Base-by-base conservation (phyloP, 306 rosid species). In the Rosa persica region DNA sequence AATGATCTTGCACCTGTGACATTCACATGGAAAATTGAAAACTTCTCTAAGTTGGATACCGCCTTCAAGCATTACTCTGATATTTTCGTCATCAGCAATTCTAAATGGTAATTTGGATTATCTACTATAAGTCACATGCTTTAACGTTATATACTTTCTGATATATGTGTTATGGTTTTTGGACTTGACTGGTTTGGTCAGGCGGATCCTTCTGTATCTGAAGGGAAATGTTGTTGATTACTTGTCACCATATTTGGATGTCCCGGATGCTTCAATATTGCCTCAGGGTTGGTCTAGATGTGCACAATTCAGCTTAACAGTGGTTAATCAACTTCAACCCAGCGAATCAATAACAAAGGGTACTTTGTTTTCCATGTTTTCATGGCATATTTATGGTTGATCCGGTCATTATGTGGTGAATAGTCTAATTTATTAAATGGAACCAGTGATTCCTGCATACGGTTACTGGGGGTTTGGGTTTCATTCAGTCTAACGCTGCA, bases 191-290 rank as follows among this genome's bases (percentile, higher is more conserved):
- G 30, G 51, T 73, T 54, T 55, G 65, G 34, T 39, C 67, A 73
- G 77, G 77, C 48, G 51, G 43, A 54, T 73, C 66, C 76, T 73
- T 54, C 13, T 73, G 66, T 38, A 73, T 73, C 76, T 25, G 23
- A 73, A 60, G 36, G 66, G 76, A 51, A 73, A 36, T 23, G 25
- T 5, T 23, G 36, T 52, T 52, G 76, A 39, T 30, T 34, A n/a
- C 76, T 73, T 73, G 48, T 72, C 76, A 3, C 46, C 57, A 6
- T 51, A 72, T 72, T 54, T 72, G 47, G 76, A 49, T 13, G 76
- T 72, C 38, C 8, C 48, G 0, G 65, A 58, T 36, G 23, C 64
- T 72, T 51, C 76, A 36, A 49, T 39, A 36, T 72, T 72, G 34
- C 47, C 64, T 9, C n/a, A 2, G 22, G 30, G 64, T 30, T 72